Evolutionary conservation across 345 rosid species (phyloP), one percentile per base, ranked within the genome.

Genomic region (Brassica nigra): DNA sequence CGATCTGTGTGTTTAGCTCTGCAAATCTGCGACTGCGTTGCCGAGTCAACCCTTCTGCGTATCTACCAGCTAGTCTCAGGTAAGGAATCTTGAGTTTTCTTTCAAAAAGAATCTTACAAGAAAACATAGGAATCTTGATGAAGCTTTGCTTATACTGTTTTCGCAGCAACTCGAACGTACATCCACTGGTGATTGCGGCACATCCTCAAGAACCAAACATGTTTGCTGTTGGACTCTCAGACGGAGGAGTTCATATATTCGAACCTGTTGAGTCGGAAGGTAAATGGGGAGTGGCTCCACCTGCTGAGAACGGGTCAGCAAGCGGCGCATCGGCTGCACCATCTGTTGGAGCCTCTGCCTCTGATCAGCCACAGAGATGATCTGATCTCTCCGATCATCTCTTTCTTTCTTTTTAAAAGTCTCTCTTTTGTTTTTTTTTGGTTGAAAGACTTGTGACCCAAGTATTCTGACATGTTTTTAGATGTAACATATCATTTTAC

Each of bases 141-240:
- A 70, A 66, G n/a, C 44, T 39, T 4, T 16, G 9, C 5, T 64
- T 69, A n/a, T n/a, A n/a, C n/a, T n/a, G n/a, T 59, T 55, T 75
- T 62, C 85, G 81, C 84, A 81, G 88, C 89, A 90, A 86, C 78
- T 86, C 99, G n/a, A 89, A 77, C 61, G 90, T 87, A 76, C 93
- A 95, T 75, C 99, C 99, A 23, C 90, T 91, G 61, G 97, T 91
- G 74, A 88, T 95, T 71, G 97, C 99, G 18, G 93, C 99, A 31
- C 98, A 95, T 83, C 98, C 99, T 23, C 94, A 91, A 28, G 99
- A 93, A 78, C 87, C 98, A 66, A 91, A 91, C 88, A 92, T 91
- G 85, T 90, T 93, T 86, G 98, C 99, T 0, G 63, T 93, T 82
- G 99, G 98, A 34, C 89, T 95, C 52, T 89, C 98, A 2, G 99